Evolutionary conservation across 1,284 basidiomycete species (phyloP).

Genomic region (Entoloma clypeatum): DNA sequence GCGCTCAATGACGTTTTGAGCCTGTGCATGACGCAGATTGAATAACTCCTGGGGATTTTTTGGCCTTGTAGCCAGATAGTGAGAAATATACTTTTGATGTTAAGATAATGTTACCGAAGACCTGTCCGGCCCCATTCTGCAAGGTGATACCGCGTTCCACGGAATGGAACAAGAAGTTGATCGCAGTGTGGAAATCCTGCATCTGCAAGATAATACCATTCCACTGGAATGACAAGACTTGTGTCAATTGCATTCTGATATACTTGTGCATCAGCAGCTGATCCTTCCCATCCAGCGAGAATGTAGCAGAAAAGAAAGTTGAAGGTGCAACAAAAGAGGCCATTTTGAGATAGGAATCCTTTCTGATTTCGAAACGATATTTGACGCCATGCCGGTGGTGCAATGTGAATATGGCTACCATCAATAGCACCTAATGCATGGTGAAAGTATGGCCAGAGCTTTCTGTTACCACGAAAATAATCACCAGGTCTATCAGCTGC

Average conservation of each 20-base stretch:
- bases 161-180: slow-evolving; percentile 31
- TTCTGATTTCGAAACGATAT: slow-evolving; percentile 31
- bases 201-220: slow-evolving; percentile 37
- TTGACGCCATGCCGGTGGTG: slow-evolving; percentile 20
- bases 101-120: slow-evolving; percentile 16
- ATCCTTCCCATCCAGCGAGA: slow-evolving; percentile 36
- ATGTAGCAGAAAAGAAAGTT: slow-evolving; percentile 32
- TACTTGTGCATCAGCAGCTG: slow-evolving; percentile 30
- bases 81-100: not conserved
- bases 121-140: slow-evolving; percentile 31
- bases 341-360: slow-evolving; percentile 33
- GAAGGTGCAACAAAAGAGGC: slow-evolving; percentile 28
- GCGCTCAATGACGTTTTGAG: slow-evolving; percentile 31
- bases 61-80: slow-evolving; percentile 19
- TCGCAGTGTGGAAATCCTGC: slow-evolving; percentile 34
- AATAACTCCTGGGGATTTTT: slow-evolving; percentile 17
- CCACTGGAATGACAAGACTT: slow-evolving; percentile 28
- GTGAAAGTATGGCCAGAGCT: slow-evolving; percentile 35
- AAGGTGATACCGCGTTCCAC: slow-evolving; percentile 29
- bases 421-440: slow-evolving; percentile 38
- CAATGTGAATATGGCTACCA: slow-evolving; percentile 33
- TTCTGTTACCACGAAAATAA: slow-evolving; percentile 27
- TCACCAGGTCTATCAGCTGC: slow-evolving; percentile 25
- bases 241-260: slow-evolving; percentile 22
- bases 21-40: slow-evolving; percentile 26